Base-by-base conservation (phyloP, 1,284 basidiomycete genomes). In the Melampsora larici-populina region DNA sequence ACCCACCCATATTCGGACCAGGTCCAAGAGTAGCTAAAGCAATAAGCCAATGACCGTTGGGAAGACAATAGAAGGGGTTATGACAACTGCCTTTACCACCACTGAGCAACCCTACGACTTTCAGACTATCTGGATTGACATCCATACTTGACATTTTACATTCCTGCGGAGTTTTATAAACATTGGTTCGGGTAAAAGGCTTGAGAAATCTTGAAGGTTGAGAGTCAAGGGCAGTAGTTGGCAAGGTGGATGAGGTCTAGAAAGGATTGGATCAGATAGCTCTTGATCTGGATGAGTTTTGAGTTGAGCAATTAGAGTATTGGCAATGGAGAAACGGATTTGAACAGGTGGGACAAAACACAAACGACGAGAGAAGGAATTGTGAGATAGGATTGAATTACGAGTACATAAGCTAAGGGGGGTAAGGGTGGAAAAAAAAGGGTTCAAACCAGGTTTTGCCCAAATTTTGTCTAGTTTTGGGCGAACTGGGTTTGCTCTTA, bases 71-170 rank as follows among this genome's bases (percentile, higher is more conserved):
- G 36, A 94, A 85, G 33, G 99, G 88, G 82, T 97, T 98, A 87
- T 91, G 99, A 87, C 94, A 97, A 83, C 92, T 94, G 85, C 99
- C 97, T 85, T 99, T 99, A 63, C 97, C 97, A 46, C 97, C 97
- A 76, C 94, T 97, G 68, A 99, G 89, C 78, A 99, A 87, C 1
- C 92, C 96, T 81, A 98, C 90, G 84, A 96, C 94, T 86, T 94
- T 95, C 94, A 97, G 96, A 13, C 11, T 17, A 66, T 18, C 13
- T 29, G 31, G 49, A 33, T 33, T 24, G 55, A 58, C n/a, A 58
- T 58, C 1, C 40, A 43, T 43, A 43, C 40, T 43, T 43, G 40
- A 43, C 40, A 43, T 43, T 13, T 43, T 43, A 7, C 40, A 43
- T 8, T 43, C 11, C 13, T 43, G 40, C 40, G 40, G 40, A 43